A percentile compares a stretch with the other conserved stretches of the same genome.
phyloP scores from a whole-genome alignment of 495 filamentous ascomycete genomes.

The Aspergillus leporis region DNA sequence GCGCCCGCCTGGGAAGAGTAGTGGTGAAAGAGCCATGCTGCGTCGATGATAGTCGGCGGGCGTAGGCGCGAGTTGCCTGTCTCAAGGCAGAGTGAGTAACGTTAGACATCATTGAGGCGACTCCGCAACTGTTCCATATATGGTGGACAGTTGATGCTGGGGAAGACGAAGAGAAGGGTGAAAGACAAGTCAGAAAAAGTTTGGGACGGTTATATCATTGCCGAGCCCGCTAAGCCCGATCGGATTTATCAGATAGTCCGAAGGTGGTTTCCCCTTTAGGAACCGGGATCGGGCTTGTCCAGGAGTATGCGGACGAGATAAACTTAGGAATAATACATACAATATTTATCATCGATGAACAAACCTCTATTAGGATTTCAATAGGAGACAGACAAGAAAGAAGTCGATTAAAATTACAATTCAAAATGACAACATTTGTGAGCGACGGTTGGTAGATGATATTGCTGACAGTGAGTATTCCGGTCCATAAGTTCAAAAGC shows the following conservation, averaged over 20 bases:
- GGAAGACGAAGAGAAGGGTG: constrained; percentile 11
- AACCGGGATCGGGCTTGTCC: background rate
- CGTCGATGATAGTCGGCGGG: constrained; percentile 50
- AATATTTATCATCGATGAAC: too few relatives aligned
- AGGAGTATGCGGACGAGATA: background rate
- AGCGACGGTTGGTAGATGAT: too few relatives aligned
- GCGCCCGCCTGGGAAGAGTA: constrained; percentile 46
- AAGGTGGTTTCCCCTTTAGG: background rate
- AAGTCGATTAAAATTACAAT: too few relatives aligned
- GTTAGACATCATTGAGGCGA: constrained; percentile 62
- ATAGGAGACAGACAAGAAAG: too few relatives aligned
- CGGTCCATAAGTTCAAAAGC: background rate
- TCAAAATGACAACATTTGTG: too few relatives aligned
- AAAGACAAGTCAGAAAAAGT: constrained; percentile 22
- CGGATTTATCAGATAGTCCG: constrained; percentile 23
- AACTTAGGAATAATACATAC: background rate
- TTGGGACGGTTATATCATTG: constrained; percentile 33
- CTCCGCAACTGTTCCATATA: constrained; percentile 25
- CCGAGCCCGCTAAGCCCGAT: constrained; percentile 28
- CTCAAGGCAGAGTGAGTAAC: constrained; percentile 71
- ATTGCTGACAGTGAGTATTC: background rate
- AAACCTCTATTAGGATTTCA: too few relatives aligned
- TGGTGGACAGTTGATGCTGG: constrained; percentile 19
- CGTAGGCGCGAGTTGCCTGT: constrained; percentile 73
- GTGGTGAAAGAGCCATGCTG: constrained; percentile 43